Conservation (phyloP, 179 eudicot species). For the Spergularia azorica region DNA sequence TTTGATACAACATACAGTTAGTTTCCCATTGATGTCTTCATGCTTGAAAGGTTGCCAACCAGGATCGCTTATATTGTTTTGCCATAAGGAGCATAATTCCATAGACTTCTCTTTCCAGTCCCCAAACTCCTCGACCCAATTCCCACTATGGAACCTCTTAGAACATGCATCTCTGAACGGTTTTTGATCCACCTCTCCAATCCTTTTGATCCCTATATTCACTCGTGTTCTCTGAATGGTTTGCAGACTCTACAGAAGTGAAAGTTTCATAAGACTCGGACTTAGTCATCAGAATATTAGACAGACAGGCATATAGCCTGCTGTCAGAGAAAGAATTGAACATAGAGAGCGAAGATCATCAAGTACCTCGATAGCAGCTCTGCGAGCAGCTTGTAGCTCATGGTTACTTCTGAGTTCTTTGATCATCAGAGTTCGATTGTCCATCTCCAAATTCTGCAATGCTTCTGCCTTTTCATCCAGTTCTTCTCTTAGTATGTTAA, state of each 20-base stretch:
- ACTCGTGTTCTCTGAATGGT: slow-evolving; percentile 8
- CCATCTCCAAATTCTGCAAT: slow-evolving; percentile 23
- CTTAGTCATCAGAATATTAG: not conserved
- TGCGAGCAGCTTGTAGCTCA: slow-evolving; percentile 37
- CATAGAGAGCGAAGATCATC: no score
- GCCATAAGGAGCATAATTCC: slow-evolving; percentile 30
- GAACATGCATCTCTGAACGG: slow-evolving; percentile 34
- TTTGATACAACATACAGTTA: slow-evolving; percentile 17
- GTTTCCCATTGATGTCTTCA: slow-evolving; percentile 27
- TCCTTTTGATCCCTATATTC: slow-evolving; percentile 31
- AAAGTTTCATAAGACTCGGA: not conserved
- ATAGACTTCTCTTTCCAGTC: slow-evolving; percentile 25
- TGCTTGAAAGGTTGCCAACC: slow-evolving; percentile 37
- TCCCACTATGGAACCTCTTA: slow-evolving; percentile 26
- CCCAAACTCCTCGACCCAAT: slow-evolving; percentile 27
- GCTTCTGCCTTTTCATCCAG: slow-evolving; percentile 27
- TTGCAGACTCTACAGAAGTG: slow-evolving; percentile 26
- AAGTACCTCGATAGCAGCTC: slow-evolving; percentile 30
- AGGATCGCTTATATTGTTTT: slow-evolving; percentile 30
- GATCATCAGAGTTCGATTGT: slow-evolving; percentile 25
- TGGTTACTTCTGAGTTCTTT: slow-evolving; percentile 32
- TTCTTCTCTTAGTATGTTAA: slow-evolving; percentile 10
- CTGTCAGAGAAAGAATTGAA: no score
- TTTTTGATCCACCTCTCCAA: slow-evolving; percentile 32
- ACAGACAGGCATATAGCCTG: no score